A percentile compares a stretch with the other conserved stretches of the same genome.
These are phyloP conservation scores for Phylloporus rhodoxanthus DNA, from an alignment of 768 basidiomycete species.

Conservation along the genomic window DNA sequence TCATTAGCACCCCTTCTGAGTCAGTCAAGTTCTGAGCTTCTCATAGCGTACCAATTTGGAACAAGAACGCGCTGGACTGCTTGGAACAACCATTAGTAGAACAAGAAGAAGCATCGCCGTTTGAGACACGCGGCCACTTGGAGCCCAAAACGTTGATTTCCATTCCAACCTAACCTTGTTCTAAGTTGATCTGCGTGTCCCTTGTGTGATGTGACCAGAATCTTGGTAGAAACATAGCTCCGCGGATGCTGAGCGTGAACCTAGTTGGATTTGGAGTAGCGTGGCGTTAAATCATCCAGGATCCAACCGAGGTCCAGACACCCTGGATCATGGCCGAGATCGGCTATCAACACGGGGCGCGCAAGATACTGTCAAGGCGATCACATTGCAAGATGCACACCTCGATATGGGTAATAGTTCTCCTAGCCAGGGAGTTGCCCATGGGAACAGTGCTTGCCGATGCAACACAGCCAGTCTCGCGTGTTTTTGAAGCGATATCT, in stretches of 20 bases:
- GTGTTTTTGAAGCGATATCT: conserved; percentile 30
- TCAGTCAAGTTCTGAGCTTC: neutral
- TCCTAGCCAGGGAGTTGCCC: neutral
- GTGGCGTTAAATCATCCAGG: neutral
- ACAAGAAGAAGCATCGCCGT: too few relatives aligned
- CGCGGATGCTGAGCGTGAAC: neutral
- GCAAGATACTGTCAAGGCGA: neutral
- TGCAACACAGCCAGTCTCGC: conserved; percentile 45
- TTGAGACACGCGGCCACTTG: neutral
- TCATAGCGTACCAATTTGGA: neutral
- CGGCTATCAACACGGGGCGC: neutral
- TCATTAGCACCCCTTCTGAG: neutral
- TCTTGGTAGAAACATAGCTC: neutral
- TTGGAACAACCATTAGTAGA: too few relatives aligned
- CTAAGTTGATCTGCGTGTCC: neutral
- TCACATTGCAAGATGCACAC: conserved; percentile 2
- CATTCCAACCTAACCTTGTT: neutral
- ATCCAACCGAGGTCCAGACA: conserved; percentile 1
- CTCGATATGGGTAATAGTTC: conserved; percentile 4
- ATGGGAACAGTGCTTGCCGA: conserved; percentile 1
- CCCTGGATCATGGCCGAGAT: neutral
- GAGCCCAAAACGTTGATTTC: neutral
- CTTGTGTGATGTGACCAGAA: neutral
- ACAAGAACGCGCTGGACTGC: neutral
- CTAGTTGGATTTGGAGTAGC: neutral